Percentiles rank a stretch among this genome's conserved stretches.
Conservation (phyloP, 108 stramenopile species). For the Aurantiochytrium sp. region DNA sequence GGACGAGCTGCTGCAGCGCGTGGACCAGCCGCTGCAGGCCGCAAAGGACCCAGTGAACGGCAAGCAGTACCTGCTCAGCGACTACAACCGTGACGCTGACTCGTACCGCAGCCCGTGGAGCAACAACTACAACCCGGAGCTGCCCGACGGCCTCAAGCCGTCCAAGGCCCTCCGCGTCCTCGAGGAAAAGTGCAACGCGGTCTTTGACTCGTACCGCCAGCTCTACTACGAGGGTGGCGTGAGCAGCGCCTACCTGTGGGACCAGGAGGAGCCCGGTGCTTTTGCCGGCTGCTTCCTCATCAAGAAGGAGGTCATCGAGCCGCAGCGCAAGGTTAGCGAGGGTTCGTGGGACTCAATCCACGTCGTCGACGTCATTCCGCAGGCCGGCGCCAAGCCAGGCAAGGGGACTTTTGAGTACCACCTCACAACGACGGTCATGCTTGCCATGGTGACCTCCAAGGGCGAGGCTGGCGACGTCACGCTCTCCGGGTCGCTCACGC, state of each 20-base stretch:
- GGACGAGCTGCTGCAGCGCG: conserved; percentile 61
- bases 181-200: conserved; percentile 72
- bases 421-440: conserved; percentile 75
- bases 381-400: conserved; percentile 33
- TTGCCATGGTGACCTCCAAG: conserved; percentile 50
- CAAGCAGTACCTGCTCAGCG: conserved; percentile 54
- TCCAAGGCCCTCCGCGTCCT: conserved; percentile 44
- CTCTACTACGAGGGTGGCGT: conserved; percentile 78
- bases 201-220: conserved; percentile 83
- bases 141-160: conserved; percentile 57
- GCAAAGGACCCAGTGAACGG: conserved; percentile 47
- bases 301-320: conserved; percentile 61
- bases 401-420: conserved; percentile 56
- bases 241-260: conserved; percentile 77
- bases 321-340: conserved; percentile 37
- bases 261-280: conserved; percentile 52
- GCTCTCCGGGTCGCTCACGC: conserved; percentile 49
- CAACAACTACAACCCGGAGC: conserved; percentile 57
- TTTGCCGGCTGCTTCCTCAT: conserved; percentile 81
- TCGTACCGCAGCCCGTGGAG: conserved; percentile 60
- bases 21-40: conserved; percentile 53
- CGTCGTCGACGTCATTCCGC: conserved; percentile 66
- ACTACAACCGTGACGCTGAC: conserved; percentile 63
- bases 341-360: conserved; percentile 84
- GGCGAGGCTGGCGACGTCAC: conserved; percentile 37